Evolutionary conservation across 1,284 basidiomycete genomes (phyloP), one percentile per base, ranked within the genome.

Genomic region (Austroboletus novae-zelandiae): DNA sequence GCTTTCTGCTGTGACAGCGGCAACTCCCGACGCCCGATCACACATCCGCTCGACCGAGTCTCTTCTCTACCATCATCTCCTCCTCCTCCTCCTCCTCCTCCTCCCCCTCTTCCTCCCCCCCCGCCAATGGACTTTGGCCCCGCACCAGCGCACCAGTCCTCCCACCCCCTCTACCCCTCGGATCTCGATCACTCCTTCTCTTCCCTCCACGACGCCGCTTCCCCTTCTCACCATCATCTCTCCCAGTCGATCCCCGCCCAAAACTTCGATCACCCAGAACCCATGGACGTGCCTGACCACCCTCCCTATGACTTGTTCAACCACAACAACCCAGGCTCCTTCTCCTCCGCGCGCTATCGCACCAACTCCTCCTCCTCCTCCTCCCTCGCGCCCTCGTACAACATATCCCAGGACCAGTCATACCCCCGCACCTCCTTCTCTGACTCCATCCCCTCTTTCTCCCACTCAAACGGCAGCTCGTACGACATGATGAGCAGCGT

Each of bases 321-420:
- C 35, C 8, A 9, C 52, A 74, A 72, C 60, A 70, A 74, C 34
- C 61, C 68, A 46, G 64, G 58, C 61, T 72, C 78, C 9, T 83
- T 81, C 65, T 71, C 73, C 48, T 75, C 79, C 50, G 74, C 78
- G 53, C 74, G 84, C 59, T 86, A 86, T 70, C 79, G 83, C 53
- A 74, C 79, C 43, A 84, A 83, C 71, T 81, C 79, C 41, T 81
- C 84, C 43, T 83, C 84, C 0, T 81, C 83, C 18, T 82, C 84
- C 7, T 83, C 81, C 27, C 71, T 83, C 23, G 74, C 71, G 14
- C 81, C 77, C 31, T 68, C 67, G 57, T 85, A 83, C 60, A 63
- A 63, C 45, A 74, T 84, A 51, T 67, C 72, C 52, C 72, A 76
- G 41, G 83, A 89, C 54, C 48, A 69, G 47, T 69, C 86, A 47